Evolutionary conservation across 2,329 filamentous ascomycete genomes (phyloP).

Genomic region (Fusarium nisikadoi): DNA sequence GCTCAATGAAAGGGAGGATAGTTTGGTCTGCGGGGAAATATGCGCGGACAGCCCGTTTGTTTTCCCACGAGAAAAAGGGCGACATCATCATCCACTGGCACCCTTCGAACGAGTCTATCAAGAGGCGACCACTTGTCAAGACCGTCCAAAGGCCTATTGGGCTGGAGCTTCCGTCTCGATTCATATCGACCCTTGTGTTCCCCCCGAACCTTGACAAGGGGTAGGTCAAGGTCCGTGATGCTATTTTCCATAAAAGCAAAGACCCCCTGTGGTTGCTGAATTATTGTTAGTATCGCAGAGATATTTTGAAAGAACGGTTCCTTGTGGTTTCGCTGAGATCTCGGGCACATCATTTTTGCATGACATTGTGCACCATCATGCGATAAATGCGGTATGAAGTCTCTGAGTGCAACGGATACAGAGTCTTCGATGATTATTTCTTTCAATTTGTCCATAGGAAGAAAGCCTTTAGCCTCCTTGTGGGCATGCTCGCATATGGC

Average conservation of each 20-base stretch:
- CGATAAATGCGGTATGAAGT: background rate
- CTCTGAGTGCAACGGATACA: background rate
- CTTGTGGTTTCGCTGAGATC: background rate
- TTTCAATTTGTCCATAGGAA: background rate
- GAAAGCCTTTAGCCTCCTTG: background rate
- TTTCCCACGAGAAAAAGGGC: background rate
- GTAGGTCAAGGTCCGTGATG: background rate
- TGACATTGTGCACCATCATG: background rate
- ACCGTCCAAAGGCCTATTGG: background rate
- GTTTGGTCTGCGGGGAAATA: background rate
- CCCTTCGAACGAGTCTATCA: background rate
- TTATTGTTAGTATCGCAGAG: background rate
- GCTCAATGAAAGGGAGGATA: background rate
- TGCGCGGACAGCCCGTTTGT: background rate
- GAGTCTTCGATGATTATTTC: background rate
- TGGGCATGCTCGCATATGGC: background rate
- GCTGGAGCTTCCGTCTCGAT: background rate
- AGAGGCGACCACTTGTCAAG: background rate
- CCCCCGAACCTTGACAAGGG: background rate
- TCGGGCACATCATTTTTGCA: background rate
- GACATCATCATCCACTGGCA: background rate
- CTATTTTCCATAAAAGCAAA: background rate
- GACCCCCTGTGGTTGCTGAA: background rate
- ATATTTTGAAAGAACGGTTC: background rate
- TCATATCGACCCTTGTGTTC: background rate